A percentile compares a stretch with the other conserved stretches of the same genome.
These are phyloP conservation scores for Stenogyne calaminthoides DNA, from an alignment of 305 asterid genomes.

Conservation along the genomic window DNA sequence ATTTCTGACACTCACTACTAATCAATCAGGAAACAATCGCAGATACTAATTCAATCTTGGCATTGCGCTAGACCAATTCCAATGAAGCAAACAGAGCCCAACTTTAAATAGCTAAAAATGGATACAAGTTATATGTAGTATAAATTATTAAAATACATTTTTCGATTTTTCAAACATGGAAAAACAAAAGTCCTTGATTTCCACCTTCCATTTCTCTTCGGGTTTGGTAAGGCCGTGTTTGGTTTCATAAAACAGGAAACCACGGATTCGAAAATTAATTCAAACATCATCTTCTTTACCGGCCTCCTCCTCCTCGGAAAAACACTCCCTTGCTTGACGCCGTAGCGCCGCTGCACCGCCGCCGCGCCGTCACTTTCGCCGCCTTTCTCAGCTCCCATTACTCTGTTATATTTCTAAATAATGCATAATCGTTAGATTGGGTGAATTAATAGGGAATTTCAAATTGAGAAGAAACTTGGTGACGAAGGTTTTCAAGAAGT, in stretches of 20 bases:
- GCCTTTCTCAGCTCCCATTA: conserved; percentile 7
- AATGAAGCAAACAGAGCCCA: no score
- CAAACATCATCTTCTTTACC: conserved; percentile 30
- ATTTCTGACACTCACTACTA: no score
- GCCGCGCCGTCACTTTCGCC: conserved; percentile 1
- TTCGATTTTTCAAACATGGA: background rate
- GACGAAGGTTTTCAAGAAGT: background rate
- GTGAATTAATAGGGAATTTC: background rate
- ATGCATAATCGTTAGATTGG: no score
- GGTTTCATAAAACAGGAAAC: conserved; percentile 17
- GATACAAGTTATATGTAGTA: no score
- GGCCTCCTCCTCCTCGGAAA: conserved; percentile 28
- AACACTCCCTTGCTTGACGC: no score
- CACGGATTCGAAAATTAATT: conserved; percentile 1
- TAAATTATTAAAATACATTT: no score
- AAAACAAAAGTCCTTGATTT: background rate
- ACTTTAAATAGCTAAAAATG: no score
- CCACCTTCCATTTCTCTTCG: background rate
- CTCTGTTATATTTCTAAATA: conserved; percentile 1
- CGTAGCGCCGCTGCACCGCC: conserved; percentile 1
- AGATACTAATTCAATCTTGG: no score
- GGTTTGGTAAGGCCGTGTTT: conserved; percentile 1
- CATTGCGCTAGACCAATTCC: no score
- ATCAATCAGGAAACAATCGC: no score
- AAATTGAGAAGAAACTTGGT: background rate